phyloP scores from a whole-genome alignment of 78 protist genomes.

The Pirum gemmata region DNA sequence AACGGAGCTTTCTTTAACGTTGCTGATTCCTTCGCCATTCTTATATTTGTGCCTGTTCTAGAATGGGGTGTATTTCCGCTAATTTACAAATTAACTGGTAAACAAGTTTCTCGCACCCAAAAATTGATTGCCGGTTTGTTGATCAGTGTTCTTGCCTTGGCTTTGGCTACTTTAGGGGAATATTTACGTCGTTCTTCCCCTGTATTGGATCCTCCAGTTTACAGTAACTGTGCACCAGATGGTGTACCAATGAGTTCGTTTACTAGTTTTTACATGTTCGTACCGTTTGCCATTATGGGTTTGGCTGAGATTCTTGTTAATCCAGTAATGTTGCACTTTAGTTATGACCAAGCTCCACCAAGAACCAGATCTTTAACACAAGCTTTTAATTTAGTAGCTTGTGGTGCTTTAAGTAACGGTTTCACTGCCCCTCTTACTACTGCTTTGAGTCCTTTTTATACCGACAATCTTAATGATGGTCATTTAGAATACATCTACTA shows the following conservation, averaged over 20 bases:
- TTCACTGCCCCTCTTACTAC: conserved; percentile 33
- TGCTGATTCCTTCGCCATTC: conserved; percentile 28
- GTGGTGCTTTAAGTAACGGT: conserved; percentile 23
- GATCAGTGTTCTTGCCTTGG: background rate
- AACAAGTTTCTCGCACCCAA: conserved; percentile 11
- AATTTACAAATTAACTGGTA: background rate
- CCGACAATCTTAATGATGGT: conserved; percentile 26
- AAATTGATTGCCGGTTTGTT: conserved; percentile 36
- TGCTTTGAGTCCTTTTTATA: background rate
- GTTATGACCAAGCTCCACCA: conserved; percentile 38
- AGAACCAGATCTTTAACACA: conserved; percentile 7
- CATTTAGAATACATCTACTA: conserved; percentile 28
- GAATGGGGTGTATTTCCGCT: conserved; percentile 8
- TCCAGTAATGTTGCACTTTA: conserved; percentile 21
- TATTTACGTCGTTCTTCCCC: conserved; percentile 1
- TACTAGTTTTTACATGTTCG: conserved; percentile 7
- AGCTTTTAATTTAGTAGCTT: conserved; percentile 14
- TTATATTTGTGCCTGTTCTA: conserved; percentile 32
- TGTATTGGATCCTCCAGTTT: background rate
- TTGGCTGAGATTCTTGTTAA: conserved; percentile 29
- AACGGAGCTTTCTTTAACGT: conserved; percentile 44
- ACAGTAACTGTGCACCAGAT: conserved; percentile 21
- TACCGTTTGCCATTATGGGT: conserved; percentile 35
- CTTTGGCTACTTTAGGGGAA: conserved; percentile 14
- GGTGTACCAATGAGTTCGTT: background rate